These are phyloP conservation scores for Aspergillus olivimuriae DNA, from an alignment of 495 filamentous ascomycete genomes.

Conservation along the genomic window DNA sequence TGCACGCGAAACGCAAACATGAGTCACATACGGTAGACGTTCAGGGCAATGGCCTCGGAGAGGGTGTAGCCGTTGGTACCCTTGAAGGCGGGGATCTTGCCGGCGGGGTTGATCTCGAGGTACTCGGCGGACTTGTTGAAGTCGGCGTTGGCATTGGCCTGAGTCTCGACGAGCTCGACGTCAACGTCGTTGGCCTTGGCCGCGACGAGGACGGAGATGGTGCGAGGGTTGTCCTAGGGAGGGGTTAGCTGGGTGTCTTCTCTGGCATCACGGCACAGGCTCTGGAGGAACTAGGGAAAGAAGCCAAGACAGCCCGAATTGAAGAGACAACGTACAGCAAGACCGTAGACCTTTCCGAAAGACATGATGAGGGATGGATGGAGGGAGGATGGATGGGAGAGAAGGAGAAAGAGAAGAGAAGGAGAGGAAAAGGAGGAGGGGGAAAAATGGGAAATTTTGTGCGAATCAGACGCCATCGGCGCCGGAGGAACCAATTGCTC, in stretches of 20 bases:
- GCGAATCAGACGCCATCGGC: slow-evolving; percentile 27
- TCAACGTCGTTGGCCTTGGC: slow-evolving; percentile 95
- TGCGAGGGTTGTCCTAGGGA: slow-evolving; percentile 76
- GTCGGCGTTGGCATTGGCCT: slow-evolving; percentile 31
- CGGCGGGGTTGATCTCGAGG: slow-evolving; percentile 77
- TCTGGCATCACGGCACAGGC: not conserved
- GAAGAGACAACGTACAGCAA: slow-evolving; percentile 57
- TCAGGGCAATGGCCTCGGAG: slow-evolving; percentile 86
- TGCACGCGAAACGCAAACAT: no score
- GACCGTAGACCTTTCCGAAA: slow-evolving; percentile 95
- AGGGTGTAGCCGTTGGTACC: slow-evolving; percentile 88
- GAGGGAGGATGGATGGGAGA: slow-evolving; percentile 19
- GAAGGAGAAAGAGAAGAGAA: slow-evolving; percentile 26
- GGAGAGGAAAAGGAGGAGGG: slow-evolving; percentile 23
- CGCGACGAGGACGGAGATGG: slow-evolving; percentile 78
- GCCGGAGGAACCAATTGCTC: slow-evolving; percentile 27
- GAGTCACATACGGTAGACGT: slow-evolving; percentile 82
- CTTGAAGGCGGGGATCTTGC: slow-evolving; percentile 87
- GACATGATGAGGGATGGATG: slow-evolving; percentile 55
- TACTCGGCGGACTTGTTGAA: slow-evolving; percentile 58
- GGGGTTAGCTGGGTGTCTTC: not conserved
- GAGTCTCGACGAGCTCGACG: slow-evolving; percentile 70
- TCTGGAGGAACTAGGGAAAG: not conserved
- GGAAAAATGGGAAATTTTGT: slow-evolving; percentile 30
- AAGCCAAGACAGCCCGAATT: no score